phyloP scores from a whole-genome alignment of 139 green algal genomes.

The Ostreobium quekettii region DNA sequence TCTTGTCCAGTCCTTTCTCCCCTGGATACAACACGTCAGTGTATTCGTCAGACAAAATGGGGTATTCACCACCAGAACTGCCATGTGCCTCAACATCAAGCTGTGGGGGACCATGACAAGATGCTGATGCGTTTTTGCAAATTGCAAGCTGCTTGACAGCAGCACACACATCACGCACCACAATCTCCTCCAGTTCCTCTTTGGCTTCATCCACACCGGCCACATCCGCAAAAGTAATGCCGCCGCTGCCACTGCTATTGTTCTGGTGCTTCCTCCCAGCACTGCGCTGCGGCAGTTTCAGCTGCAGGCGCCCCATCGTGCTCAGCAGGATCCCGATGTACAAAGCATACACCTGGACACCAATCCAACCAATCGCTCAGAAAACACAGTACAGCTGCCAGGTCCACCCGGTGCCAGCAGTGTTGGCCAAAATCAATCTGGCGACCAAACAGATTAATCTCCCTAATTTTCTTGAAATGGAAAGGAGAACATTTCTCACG shows the following conservation, averaged over 20 bases:
- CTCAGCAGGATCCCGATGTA: conserved; percentile 48
- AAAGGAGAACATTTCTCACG: too few species aligned
- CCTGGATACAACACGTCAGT: too few species aligned
- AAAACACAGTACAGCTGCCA: conserved; percentile 4
- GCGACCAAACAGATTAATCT: too few species aligned
- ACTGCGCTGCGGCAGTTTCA: conserved; percentile 43
- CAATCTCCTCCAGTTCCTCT: conserved; percentile 80
- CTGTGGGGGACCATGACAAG: too few species aligned
- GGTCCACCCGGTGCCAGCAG: neutral
- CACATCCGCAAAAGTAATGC: conserved; percentile 71
- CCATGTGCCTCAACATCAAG: too few species aligned
- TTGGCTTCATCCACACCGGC: conserved; percentile 83
- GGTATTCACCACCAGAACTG: too few species aligned
- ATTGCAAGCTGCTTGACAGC: too few species aligned
- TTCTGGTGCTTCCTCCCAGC: conserved; percentile 30
- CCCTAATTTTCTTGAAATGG: too few species aligned
- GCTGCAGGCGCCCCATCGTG: conserved; percentile 53
- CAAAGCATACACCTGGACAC: conserved; percentile 55
- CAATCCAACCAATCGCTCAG: neutral
- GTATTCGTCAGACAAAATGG: too few species aligned
- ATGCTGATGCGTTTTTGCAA: too few species aligned
- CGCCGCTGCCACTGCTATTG: conserved; percentile 18
- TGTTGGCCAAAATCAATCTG: too few species aligned
- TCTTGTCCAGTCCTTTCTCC: too few species aligned
- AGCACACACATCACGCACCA: conserved; percentile 46